These are phyloP conservation scores for Wickerhamomyces rabaulensis DNA, from an alignment of 805 yeast genomes.

Conservation along the genomic window DNA sequence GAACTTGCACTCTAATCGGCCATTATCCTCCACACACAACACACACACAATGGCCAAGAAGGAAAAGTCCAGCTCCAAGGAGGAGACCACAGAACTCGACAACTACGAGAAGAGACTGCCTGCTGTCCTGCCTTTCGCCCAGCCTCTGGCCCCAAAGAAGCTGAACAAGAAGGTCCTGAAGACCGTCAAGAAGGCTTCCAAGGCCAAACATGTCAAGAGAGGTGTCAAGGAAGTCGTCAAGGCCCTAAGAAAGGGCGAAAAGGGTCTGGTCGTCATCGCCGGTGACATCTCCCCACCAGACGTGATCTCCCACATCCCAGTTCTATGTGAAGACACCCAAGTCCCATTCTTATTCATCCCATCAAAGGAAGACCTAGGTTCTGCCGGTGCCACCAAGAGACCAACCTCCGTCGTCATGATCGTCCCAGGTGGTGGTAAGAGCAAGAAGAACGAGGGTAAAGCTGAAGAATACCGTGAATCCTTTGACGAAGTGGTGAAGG, in stretches of 20 bases:
- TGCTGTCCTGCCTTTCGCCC: constrained; percentile 87
- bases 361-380: constrained; percentile 95
- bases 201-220: constrained; percentile 96
- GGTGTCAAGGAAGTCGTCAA: constrained; percentile 99
- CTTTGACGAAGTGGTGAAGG: constrained; percentile 92
- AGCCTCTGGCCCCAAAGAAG: constrained; percentile 94
- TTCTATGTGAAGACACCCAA: constrained; percentile 87
- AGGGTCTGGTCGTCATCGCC: constrained; percentile 93
- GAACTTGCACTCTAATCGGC: too few relatives aligned
- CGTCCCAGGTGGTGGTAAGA: constrained; percentile 91
- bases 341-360: constrained; percentile 95
- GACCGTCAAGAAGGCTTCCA: constrained; percentile 95
- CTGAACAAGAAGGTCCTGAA: constrained; percentile 91
- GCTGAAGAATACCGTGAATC: constrained; percentile 87
- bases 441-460: constrained; percentile 61
- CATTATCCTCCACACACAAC: neutral
- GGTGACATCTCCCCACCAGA: constrained; percentile 98
- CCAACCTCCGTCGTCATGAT: constrained; percentile 98
- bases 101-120: constrained; percentile 91
- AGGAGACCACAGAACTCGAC: constrained; percentile 42
- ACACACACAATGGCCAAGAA: constrained; percentile 37
- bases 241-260: constrained; percentile 96
- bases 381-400: constrained; percentile 98
- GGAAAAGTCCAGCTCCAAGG: constrained; percentile 29
- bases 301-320: constrained; percentile 95